A percentile compares a stretch with the other conserved stretches of the same genome.
Conservation (phyloP, 306 rosid genomes). For the Casuarina equisetifolia region DNA sequence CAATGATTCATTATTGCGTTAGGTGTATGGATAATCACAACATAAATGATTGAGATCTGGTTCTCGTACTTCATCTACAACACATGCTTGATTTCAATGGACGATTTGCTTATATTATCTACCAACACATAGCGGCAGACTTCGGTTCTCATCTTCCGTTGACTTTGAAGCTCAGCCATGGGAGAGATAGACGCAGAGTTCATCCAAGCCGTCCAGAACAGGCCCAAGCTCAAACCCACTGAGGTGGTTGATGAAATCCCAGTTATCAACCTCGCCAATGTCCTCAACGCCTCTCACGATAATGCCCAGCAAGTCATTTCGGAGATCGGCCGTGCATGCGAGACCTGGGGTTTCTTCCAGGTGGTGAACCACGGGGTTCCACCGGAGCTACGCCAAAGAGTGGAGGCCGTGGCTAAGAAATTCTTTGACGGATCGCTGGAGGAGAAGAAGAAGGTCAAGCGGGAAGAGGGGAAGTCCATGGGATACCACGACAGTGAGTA, state of each 20-base stretch:
- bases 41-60: too few species aligned
- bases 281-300: conserved; percentile 6
- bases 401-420: conserved; percentile 42
- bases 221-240: conserved; percentile 40
- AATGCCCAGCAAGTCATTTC: conserved; percentile 24
- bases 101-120: too few species aligned
- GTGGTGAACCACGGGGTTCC: conserved; percentile 74
- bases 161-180: conserved; percentile 30
- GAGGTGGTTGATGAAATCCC: conserved; percentile 45
- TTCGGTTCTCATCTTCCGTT: not conserved
- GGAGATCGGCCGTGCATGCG: conserved; percentile 61
- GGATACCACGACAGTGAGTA: conserved; percentile 75
- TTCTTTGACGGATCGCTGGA: conserved; percentile 43
- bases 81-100: too few species aligned
- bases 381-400: conserved; percentile 27
- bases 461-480: conserved; percentile 50
- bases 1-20: too few species aligned
- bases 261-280: conserved; percentile 51
- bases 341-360: conserved; percentile 85
- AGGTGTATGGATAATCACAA: too few species aligned
- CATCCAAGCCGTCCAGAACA: conserved; percentile 50
- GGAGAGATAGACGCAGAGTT: conserved; percentile 58
- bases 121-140: too few species aligned
- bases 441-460: conserved; percentile 62
- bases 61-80: too few species aligned